These are phyloP conservation scores for Hymenoscyphus fraxineus DNA, from an alignment of 2,329 filamentous ascomycete genomes.

Conservation along the genomic window DNA sequence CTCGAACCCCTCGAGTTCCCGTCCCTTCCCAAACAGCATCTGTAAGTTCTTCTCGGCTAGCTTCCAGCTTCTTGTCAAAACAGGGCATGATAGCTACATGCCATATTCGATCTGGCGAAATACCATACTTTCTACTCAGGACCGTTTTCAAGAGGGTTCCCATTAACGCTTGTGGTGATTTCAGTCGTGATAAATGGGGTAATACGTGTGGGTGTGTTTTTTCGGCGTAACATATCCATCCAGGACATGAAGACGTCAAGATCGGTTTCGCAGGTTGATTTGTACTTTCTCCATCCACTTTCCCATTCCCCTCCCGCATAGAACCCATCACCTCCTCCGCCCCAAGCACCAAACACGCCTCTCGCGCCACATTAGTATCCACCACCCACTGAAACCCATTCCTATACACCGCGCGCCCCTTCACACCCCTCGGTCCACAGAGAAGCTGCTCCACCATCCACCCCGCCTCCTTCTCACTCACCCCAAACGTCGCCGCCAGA, in stretches of 20 bases:
- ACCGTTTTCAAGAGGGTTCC: conserved; percentile 88
- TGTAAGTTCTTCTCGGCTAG: conserved; percentile 87
- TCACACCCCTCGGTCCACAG: conserved; percentile 64
- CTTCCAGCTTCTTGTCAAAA: conserved; percentile 98
- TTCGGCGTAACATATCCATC: conserved; percentile 98
- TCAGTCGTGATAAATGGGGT: conserved; percentile 83
- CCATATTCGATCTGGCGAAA: conserved; percentile 81
- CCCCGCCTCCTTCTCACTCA: conserved; percentile 70
- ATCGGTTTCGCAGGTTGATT: conserved; percentile 51
- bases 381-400: conserved; percentile 86
- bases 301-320: conserved; percentile 22
- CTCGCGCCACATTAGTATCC: conserved; percentile 80
- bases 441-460: conserved; percentile 81
- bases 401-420: conserved; percentile 63
- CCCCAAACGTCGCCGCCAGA: conserved; percentile 76
- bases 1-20: conserved; percentile 60
- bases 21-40: conserved; percentile 66
- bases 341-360: conserved; percentile 76
- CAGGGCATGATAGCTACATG: conserved; percentile 96
- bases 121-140: conserved; percentile 66
- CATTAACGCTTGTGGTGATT: conserved; percentile 88
- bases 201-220: conserved; percentile 95
- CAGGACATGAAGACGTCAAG: conserved; percentile 86
- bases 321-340: conserved; percentile 63
- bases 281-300: conserved; percentile 6